Evolutionary conservation across 2,329 filamentous ascomycete species (phyloP).

Genomic region (Exserohilum turcica): DNA sequence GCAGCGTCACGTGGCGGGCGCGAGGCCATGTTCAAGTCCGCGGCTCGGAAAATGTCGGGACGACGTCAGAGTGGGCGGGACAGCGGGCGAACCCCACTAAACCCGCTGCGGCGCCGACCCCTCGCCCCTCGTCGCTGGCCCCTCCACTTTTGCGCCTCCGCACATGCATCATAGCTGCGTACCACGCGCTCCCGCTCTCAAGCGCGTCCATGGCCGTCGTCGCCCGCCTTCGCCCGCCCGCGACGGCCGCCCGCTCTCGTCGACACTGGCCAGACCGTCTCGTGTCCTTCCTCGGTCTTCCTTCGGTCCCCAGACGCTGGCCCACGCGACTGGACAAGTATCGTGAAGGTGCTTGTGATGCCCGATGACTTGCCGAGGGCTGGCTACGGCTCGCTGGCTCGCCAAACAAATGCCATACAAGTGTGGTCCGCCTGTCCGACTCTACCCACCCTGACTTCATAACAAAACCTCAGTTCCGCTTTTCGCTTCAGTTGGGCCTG

Average conservation of each 20-base stretch:
- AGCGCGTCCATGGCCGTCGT: conserved; percentile 21
- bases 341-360: conserved; percentile 37
- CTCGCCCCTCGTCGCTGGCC: conserved; percentile 25
- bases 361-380: conserved; percentile 40
- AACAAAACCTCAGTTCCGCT: conserved; percentile 27
- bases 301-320: conserved; percentile 10
- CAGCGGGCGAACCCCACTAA: conserved; percentile 9
- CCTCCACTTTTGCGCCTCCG: conserved; percentile 27
- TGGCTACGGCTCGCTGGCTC: conserved; percentile 18
- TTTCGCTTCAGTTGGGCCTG: conserved; percentile 15
- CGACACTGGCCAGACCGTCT: conserved; percentile 6
- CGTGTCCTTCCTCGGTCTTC: conserved; percentile 4
- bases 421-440: conserved; percentile 44
- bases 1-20: background rate
- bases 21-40: conserved; percentile 18
- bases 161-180: conserved; percentile 24
- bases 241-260: background rate
- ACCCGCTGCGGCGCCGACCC: conserved; percentile 22
- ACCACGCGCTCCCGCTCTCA: conserved; percentile 30
- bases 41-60: conserved; percentile 39
- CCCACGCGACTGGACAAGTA: conserved; percentile 13
- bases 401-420: conserved; percentile 40
- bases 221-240: background rate
- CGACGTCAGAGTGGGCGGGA: conserved; percentile 6
- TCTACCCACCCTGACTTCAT: conserved; percentile 46